Evolutionary conservation across 371 early-diverging fungal species (phyloP).

Genomic region (Mucor saturninus): DNA sequence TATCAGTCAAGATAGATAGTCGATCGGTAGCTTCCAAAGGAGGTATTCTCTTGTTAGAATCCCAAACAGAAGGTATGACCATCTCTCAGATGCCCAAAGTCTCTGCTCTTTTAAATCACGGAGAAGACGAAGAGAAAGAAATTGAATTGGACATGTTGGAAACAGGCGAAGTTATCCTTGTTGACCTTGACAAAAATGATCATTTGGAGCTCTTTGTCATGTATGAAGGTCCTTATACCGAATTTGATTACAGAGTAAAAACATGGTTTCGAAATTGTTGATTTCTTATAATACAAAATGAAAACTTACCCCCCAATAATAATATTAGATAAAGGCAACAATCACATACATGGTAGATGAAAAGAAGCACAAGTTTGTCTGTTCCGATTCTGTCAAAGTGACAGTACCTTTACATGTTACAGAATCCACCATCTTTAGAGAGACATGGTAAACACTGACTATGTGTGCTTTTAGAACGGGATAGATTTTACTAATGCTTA

Average conservation of each 20-base stretch:
- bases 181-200: constrained; percentile 56
- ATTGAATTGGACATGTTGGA: constrained; percentile 52
- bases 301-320: too few species aligned
- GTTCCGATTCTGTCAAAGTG: constrained; percentile 60
- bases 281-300: too few species aligned
- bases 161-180: constrained; percentile 56
- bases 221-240: constrained; percentile 57
- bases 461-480: background rate
- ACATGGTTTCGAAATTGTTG: too few species aligned
- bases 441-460: constrained; percentile 51
- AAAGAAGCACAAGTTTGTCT: constrained; percentile 50
- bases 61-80: constrained; percentile 51
- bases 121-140: constrained; percentile 11
- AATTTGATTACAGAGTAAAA: constrained; percentile 61
- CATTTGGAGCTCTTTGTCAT: constrained; percentile 55
- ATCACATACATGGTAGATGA: constrained; percentile 52
- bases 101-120: background rate
- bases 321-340: constrained; percentile 52
- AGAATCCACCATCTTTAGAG: constrained; percentile 63
- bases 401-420: constrained; percentile 60
- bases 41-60: constrained; percentile 36
- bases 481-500: background rate
- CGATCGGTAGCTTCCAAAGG: constrained; percentile 23
- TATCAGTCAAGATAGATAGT: constrained; percentile 41
- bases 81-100: constrained; percentile 23